Evolutionary conservation across 768 basidiomycete genomes (phyloP), one percentile per base, ranked within the genome.

Genomic region (Pulveroboletus sp.): DNA sequence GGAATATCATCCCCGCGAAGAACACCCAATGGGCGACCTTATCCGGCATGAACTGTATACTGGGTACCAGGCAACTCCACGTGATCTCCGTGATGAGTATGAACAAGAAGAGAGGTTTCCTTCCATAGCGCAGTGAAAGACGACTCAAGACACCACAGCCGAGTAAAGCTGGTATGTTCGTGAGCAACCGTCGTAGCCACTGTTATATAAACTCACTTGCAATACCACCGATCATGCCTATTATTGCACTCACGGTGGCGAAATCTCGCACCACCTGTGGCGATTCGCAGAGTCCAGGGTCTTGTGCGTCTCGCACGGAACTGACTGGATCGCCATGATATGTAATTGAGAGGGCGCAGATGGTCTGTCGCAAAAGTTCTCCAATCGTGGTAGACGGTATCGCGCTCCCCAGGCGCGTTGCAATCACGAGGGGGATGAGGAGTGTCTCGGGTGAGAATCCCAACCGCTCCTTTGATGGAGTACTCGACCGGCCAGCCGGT

Each of bases 361-460:
- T 45, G 16, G 57, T 41, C 37, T 53, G 56, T 25, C 66, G 62
- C 2, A 64, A 11, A 10, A 69, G 50, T 12, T 57, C 60, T 12
- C 64, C 34, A 16, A 62, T 37, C 6, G 68, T 70, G 1, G 69
- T 66, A 2, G 51, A 16, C 17, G 60, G 47, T n/a, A 69, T 48
- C 10, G 34, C 38, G 4, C 12, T 38, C 6, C 64, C 67, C 19
- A 69, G 40, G 7, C 42, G 55, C 13, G 56, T 55, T 20, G 51
- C 50, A 12, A 69, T 41, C 12, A 59, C 58, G 2, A 69, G 55
- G 0, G 68, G 66, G 17, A 67, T 57, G 20, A 69, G 48, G 17
- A 64, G 56, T 2, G 43, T 56, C 14, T 56, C 47, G 9, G 57
- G 53, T 6, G 62, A 52, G 38, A 57, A 43, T 6, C 6, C 19